Evolutionary conservation across 2,329 filamentous ascomycete species (phyloP).

Genomic region (Aphanoascus verrucosus): DNA sequence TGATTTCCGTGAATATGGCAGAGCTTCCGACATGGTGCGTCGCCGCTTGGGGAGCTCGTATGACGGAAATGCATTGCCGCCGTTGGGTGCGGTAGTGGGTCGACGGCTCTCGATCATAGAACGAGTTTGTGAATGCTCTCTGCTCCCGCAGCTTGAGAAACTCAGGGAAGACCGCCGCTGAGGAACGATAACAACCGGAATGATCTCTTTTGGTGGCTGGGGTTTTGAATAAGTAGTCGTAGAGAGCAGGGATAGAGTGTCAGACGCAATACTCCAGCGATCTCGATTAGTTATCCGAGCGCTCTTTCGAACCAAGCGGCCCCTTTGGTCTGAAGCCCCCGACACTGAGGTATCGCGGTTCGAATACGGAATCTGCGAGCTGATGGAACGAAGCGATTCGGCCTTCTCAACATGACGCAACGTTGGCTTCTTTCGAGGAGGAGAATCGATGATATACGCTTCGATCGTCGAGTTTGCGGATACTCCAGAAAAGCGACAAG

Average conservation of each 20-base stretch:
- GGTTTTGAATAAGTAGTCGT: conserved; percentile 11
- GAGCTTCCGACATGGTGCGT: conserved; percentile 35
- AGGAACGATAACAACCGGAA: conserved; percentile 40
- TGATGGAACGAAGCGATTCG: conserved; percentile 40
- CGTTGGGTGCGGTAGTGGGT: conserved; percentile 29
- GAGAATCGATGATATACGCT: conserved; percentile 44
- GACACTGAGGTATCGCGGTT: conserved; percentile 37
- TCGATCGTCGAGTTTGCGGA: conserved; percentile 47
- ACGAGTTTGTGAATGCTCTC: conserved; percentile 31
- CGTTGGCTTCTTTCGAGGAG: conserved; percentile 36
- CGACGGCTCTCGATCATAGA: conserved; percentile 20
- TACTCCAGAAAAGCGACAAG: conserved; percentile 38
- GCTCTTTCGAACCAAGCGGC: conserved; percentile 41
- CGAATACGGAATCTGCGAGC: conserved; percentile 36
- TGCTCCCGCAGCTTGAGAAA: conserved; percentile 29
- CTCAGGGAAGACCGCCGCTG: conserved; percentile 37
- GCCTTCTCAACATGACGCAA: conserved; percentile 47
- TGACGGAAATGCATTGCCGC: conserved; percentile 20
- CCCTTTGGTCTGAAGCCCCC: conserved; percentile 35
- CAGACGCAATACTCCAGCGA: conserved; percentile 35
- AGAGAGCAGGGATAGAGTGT: conserved; percentile 29
- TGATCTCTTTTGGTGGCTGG: conserved; percentile 30
- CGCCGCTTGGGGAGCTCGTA: conserved; percentile 26
- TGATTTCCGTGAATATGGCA: conserved; percentile 17
- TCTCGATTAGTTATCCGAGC: conserved; percentile 41